Conservation (phyloP, 1,284 basidiomycete species). For the Ganoderma multipileum region DNA sequence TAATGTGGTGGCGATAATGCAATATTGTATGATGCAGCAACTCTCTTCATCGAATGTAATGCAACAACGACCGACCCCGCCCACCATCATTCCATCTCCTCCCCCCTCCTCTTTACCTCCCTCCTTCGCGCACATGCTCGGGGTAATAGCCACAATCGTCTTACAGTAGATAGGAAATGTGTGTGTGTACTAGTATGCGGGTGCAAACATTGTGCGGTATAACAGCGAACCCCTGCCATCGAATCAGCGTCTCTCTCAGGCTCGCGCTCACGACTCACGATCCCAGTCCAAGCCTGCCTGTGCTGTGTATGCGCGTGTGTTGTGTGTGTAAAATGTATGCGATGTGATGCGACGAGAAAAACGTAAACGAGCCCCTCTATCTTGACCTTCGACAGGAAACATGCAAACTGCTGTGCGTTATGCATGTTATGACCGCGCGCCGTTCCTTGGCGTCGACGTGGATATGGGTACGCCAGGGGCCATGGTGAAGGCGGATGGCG, state of each 20-base stretch:
- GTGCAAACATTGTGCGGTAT: background rate
- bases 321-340: background rate
- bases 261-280: background rate
- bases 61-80: background rate
- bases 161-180: background rate
- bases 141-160: background rate
- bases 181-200: background rate
- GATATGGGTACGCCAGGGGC: background rate
- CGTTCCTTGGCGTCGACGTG: background rate
- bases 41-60: background rate
- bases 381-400: background rate
- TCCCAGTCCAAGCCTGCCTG: background rate
- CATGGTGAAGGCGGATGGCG: constrained; percentile 5
- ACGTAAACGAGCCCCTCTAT: background rate
- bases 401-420: background rate
- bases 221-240: background rate
- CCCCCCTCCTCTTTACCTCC: background rate
- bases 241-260: constrained; percentile 1
- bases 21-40: constrained; percentile 1
- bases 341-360: background rate
- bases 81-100: background rate
- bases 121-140: background rate
- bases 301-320: background rate
- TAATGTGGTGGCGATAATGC: constrained; percentile 1
- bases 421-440: background rate